phyloP scores from a whole-genome alignment of 192 early-diverging fungal genomes.

The Mortierella antarctica region DNA sequence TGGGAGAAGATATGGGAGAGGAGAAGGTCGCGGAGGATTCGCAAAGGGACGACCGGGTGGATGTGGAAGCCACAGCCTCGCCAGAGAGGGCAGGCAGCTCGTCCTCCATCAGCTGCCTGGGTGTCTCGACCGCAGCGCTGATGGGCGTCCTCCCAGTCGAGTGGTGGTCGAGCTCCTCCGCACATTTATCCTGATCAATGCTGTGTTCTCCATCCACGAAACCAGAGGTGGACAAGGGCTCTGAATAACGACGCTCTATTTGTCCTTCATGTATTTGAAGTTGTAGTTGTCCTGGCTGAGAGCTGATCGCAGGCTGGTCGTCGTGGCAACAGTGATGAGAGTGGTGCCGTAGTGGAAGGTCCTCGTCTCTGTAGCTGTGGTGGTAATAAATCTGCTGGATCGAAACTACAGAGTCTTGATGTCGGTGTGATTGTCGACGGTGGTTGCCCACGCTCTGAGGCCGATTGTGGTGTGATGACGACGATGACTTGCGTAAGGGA shows the following conservation, averaged over 20 bases:
- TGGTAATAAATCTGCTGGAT: slow-evolving; percentile 44
- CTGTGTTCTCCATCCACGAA: too few species aligned
- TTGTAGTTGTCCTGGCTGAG: too few species aligned
- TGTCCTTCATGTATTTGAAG: too few species aligned
- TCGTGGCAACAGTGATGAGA: background rate
- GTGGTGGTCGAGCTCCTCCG: too few species aligned
- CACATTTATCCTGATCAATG: too few species aligned
- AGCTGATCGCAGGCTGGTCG: too few species aligned
- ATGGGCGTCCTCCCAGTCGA: too few species aligned
- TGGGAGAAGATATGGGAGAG: background rate
- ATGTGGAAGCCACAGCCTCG: background rate
- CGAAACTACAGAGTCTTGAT: slow-evolving; percentile 39
- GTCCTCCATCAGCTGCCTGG: too few species aligned
- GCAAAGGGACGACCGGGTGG: background rate
- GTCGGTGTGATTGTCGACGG: slow-evolving; percentile 1
- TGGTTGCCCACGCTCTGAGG: background rate
- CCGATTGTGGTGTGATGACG: background rate
- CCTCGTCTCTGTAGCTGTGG: background rate
- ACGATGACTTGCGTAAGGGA: background rate
- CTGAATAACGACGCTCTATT: too few species aligned
- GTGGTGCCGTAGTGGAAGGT: background rate
- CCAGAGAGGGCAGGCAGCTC: too few species aligned
- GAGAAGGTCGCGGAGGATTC: background rate
- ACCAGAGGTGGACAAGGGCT: too few species aligned
- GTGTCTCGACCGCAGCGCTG: too few species aligned